Conservation (phyloP, 2,329 filamentous ascomycete genomes). For the Aspergillus awamori region DNA sequence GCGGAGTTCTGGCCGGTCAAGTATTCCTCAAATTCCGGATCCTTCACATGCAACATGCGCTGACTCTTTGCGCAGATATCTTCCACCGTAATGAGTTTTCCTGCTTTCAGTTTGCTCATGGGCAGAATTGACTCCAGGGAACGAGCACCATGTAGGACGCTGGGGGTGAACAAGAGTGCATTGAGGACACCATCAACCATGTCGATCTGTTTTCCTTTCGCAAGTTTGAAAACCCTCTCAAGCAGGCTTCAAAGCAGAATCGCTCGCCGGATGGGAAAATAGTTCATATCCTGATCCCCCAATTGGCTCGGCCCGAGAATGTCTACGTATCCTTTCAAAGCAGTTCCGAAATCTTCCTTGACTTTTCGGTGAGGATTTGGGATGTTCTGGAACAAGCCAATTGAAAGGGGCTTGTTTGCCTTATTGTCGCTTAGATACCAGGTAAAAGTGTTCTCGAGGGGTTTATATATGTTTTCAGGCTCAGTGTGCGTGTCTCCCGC, state of each 20-base stretch:
- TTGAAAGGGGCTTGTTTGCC: no score
- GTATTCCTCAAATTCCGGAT: not conserved
- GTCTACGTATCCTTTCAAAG: not conserved
- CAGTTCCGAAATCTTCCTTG: no score
- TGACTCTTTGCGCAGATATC: not conserved
- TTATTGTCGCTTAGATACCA: no score
- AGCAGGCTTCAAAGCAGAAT: not conserved
- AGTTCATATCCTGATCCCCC: not conserved
- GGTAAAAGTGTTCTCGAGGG: no score
- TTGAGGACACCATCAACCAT: not conserved
- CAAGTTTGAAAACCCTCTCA: not conserved
- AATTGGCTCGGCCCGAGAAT: not conserved
- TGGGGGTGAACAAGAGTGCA: not conserved
- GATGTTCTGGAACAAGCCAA: no score
- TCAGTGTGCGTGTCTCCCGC: no score
- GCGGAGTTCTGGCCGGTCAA: not conserved
- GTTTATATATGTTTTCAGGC: no score
- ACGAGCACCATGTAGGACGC: conserved; percentile 8
- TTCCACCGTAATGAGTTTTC: no score
- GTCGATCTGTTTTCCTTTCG: fast-evolving
- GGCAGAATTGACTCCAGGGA: not conserved
- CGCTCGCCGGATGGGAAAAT: not conserved
- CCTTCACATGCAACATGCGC: not conserved
- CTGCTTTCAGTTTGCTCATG: not conserved
- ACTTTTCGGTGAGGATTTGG: no score